Conservation (phyloP, 345 rosid species). For the Salix purpurea region DNA sequence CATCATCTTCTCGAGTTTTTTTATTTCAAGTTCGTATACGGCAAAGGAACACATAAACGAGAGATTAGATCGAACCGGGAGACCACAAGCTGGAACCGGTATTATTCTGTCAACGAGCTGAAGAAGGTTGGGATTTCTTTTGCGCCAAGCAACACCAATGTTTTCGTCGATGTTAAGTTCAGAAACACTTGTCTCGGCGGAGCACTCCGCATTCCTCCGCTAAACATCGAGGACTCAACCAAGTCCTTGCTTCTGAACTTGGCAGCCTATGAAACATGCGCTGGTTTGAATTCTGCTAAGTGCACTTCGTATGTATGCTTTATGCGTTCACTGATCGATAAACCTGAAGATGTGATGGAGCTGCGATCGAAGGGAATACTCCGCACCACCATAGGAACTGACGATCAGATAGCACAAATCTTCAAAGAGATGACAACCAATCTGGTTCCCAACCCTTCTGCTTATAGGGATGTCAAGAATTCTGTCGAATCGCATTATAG, state of each 20-base stretch:
- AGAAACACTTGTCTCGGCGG: neutral
- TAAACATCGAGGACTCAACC: conserved; percentile 13
- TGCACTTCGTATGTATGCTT: conserved; percentile 16
- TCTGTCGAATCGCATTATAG: neutral
- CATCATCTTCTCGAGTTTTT: conserved; percentile 5
- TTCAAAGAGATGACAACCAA: conserved; percentile 10
- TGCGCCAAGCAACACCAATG: neutral
- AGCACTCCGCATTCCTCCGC: conserved; percentile 11
- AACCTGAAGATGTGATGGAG: conserved; percentile 15
- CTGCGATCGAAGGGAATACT: conserved; percentile 11
- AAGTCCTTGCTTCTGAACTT: conserved; percentile 16
- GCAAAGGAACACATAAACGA: accelerated
- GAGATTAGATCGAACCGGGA: too few relatives aligned
- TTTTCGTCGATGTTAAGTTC: neutral
- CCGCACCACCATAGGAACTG: conserved; percentile 11
- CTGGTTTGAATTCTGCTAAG: neutral
- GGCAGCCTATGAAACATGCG: conserved; percentile 22
- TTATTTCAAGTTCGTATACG: too few relatives aligned
- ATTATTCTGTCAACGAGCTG: neutral
- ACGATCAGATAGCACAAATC: conserved; percentile 9
- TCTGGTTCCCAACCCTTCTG: conserved; percentile 5
- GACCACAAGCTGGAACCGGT: neutral
- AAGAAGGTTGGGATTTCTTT: neutral
- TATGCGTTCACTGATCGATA: conserved; percentile 17
- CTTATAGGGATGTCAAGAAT: neutral